A percentile compares a stretch with the other conserved stretches of the same genome.
Evolutionary conservation across 768 basidiomycete species (phyloP).

Genomic region (Amanita rimosa): DNA sequence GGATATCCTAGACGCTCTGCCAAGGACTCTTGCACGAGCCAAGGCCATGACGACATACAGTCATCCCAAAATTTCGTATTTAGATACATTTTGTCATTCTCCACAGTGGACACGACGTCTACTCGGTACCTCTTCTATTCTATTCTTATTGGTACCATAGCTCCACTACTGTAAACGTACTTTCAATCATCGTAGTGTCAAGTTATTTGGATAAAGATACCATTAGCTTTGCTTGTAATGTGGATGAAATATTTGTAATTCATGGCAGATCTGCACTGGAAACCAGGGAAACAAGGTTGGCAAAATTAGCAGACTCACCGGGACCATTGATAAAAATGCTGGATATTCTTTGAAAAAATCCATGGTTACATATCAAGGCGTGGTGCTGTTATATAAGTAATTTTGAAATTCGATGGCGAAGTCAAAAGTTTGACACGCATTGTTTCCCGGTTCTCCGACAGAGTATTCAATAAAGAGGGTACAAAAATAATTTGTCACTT

Average conservation of each 20-base stretch:
- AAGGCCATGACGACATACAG: neutral
- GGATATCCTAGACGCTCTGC: slow-evolving; percentile 2
- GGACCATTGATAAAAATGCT: no score
- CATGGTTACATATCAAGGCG: no score
- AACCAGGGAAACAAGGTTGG: neutral
- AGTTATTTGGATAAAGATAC: neutral
- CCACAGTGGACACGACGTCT: neutral
- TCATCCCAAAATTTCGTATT: neutral
- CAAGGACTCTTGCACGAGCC: neutral
- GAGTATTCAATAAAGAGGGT: neutral
- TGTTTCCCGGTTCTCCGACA: no score
- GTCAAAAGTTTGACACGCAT: no score
- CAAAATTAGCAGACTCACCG: no score
- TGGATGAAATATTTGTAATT: neutral
- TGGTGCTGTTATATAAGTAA: no score
- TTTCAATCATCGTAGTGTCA: neutral
- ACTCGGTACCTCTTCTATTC: neutral
- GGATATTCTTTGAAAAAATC: no score
- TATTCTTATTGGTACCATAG: neutral
- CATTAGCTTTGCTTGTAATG: neutral
- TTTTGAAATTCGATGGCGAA: no score
- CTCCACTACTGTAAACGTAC: slow-evolving; percentile 4
- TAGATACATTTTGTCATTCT: neutral
- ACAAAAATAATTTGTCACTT: neutral
- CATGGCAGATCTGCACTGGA: no score